These are phyloP conservation scores for Diaporthe aspalathi DNA, from an alignment of 2,329 filamentous ascomycete species.

Conservation along the genomic window DNA sequence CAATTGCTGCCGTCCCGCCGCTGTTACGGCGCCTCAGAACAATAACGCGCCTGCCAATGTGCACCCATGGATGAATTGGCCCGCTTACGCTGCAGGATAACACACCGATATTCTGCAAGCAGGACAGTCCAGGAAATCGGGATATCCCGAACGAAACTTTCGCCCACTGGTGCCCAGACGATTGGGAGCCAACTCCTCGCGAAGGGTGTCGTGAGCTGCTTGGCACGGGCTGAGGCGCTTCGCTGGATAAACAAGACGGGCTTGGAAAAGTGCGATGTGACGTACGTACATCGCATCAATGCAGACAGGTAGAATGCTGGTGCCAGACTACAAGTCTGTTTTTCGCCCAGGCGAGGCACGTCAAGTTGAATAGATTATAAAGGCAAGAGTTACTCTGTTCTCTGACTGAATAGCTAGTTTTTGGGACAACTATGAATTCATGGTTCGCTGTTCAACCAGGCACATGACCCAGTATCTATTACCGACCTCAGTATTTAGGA, in stretches of 20 bases:
- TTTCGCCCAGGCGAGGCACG: too few species aligned
- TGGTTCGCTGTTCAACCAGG: background rate
- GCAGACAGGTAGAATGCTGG: background rate
- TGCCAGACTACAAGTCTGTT: background rate
- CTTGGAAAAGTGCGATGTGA: background rate
- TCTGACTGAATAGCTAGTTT: background rate
- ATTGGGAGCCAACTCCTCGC: background rate
- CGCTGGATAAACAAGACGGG: background rate
- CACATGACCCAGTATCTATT: background rate
- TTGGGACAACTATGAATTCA: too few species aligned
- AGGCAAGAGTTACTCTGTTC: background rate
- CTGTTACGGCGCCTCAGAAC: background rate
- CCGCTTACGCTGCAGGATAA: background rate
- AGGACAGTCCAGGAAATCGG: background rate
- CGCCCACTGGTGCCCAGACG: background rate
- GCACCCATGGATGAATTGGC: background rate
- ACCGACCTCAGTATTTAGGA: background rate
- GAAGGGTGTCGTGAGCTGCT: background rate
- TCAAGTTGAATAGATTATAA: background rate
- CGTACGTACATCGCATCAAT: background rate
- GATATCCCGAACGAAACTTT: background rate
- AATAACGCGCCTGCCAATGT: background rate
- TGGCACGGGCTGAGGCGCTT: conserved; percentile 1
- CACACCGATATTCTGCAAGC: conserved; percentile 1
- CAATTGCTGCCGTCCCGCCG: background rate